These are phyloP conservation scores for Penicillium canariense DNA, from an alignment of 495 filamentous ascomycete genomes.

Conservation along the genomic window DNA sequence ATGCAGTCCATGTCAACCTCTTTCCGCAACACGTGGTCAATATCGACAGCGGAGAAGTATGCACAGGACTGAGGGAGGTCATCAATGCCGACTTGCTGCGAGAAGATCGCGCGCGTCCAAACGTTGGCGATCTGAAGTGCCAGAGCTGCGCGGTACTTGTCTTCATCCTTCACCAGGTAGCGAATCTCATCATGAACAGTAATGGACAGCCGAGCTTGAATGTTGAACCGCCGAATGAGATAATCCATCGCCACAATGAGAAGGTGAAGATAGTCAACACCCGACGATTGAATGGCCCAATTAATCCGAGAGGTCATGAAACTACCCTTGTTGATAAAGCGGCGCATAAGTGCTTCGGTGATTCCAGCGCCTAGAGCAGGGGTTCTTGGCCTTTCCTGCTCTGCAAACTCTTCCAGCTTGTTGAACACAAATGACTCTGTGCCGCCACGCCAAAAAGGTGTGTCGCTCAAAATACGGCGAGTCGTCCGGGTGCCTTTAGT, in stretches of 20 bases:
- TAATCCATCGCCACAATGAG: slow-evolving; percentile 95
- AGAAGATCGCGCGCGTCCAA: slow-evolving; percentile 97
- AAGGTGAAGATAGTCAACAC: slow-evolving; percentile 96
- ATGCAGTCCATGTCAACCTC: slow-evolving; percentile 97
- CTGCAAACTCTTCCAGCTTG: slow-evolving; percentile 92
- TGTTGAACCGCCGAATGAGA: slow-evolving; percentile 79
- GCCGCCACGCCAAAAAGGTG: slow-evolving; percentile 90
- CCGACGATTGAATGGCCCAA: slow-evolving; percentile 97
- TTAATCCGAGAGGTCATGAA: slow-evolving; percentile 98
- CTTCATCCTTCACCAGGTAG: slow-evolving; percentile 81
- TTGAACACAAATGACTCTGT: slow-evolving; percentile 99
- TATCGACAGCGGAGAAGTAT: slow-evolving; percentile 93
- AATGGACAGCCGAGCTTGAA: slow-evolving; percentile 80
- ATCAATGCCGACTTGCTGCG: slow-evolving; percentile 91
- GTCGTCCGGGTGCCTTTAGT: slow-evolving; percentile 85
- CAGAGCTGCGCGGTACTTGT: slow-evolving; percentile 86
- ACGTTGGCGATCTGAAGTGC: slow-evolving; percentile 92
- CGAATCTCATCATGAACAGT: slow-evolving; percentile 98
- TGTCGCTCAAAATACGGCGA: slow-evolving; percentile 64
- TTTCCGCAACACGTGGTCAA: slow-evolving; percentile 90
- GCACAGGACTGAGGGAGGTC: slow-evolving; percentile 92
- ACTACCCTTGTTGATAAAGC: slow-evolving; percentile 82
- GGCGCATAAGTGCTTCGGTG: slow-evolving; percentile 87
- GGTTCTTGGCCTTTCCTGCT: slow-evolving; percentile 86
- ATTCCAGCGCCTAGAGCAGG: slow-evolving; percentile 96